Evolutionary conservation across 2,329 filamentous ascomycete species (phyloP), one percentile per base, ranked within the genome.

Genomic region (Ophiognomonia clavigignenti-juglandacearum): DNA sequence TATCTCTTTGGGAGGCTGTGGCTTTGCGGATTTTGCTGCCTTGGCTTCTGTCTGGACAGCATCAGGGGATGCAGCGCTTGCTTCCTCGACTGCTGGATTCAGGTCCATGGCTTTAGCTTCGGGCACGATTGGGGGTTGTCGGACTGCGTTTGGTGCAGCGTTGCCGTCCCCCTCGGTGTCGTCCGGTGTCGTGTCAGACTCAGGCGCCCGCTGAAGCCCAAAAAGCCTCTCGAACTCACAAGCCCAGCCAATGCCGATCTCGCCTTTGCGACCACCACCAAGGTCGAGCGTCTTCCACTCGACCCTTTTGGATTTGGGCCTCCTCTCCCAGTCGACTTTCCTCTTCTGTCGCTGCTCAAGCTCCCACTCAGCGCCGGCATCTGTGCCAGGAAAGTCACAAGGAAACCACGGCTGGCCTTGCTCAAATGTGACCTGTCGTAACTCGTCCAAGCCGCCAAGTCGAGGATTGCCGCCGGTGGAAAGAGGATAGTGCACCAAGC

Each of bases 201-300:
- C 37, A 4, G 46, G 19, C 11, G 32, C 19, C 29, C 34, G 32
- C 16, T 48, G 51, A 6, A 67, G 60, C 14, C 63, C 63, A 45
- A 89, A 72, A n/a, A 95, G 64, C 27, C 71, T 69, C 58, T 89
- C 84, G 77, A 89, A 96, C 59, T 95, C 88, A 65, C 88, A 96
- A 9, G 82, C 80, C 76, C 88, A 88, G 0, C 90, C 90, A 43
- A 79, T 69, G 2, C 93, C 93, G 26, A 95, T 60, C 63, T 97
- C 93, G 1, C 92, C 92, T 59, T 82, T 91, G 43, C 80, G 78
- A 1, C 79, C 83, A 32, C 78, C 75, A 0, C 88, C 88, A 9
- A 96, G 69, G 55, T 89, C 78, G 10, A 97, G 69, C 5, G 79
- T 82, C 16, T 81, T 75, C 79, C 85, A 97, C 48, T 84, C 83